Evolutionary conservation across 805 yeast species (phyloP).

Genomic region (Nakazawaea anatomiae): DNA sequence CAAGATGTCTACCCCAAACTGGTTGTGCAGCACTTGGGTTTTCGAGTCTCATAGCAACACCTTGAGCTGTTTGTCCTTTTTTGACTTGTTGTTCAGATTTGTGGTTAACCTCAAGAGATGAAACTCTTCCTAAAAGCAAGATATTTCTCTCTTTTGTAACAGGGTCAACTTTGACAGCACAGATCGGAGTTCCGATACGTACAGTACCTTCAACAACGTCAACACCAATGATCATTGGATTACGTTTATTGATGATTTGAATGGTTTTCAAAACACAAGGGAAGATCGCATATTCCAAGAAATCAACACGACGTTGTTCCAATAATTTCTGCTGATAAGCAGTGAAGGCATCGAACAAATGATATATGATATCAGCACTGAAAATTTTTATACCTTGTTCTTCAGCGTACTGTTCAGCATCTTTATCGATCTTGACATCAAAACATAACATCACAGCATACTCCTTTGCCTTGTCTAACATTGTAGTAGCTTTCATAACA

Average conservation of each 20-base stretch:
- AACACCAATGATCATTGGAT: constrained; percentile 99
- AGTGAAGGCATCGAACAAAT: constrained; percentile 89
- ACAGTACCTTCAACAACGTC: constrained; percentile 91
- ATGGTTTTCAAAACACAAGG: constrained; percentile 93
- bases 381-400: constrained; percentile 89
- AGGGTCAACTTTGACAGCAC: constrained; percentile 89
- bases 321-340: constrained; percentile 84
- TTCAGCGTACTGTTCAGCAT: constrained; percentile 96
- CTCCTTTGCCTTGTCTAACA: constrained; percentile 96
- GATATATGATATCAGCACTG: constrained; percentile 95
- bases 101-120: constrained; percentile 94
- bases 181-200: constrained; percentile 89
- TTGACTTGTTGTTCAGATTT: constrained; percentile 72
- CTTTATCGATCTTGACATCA: constrained; percentile 95
- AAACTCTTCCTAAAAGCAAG: constrained; percentile 80
- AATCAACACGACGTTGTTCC: constrained; percentile 87
- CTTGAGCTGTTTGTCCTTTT: constrained; percentile 94
- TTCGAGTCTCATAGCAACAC: constrained; percentile 97
- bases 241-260: constrained; percentile 96
- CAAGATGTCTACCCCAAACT: constrained; percentile 98
- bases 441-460: constrained; percentile 97
- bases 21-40: constrained; percentile 91
- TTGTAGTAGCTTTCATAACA: constrained; percentile 94
- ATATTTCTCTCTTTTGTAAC: constrained; percentile 67
- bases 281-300: constrained; percentile 82